Evolutionary conservation across 306 rosid genomes (phyloP), one percentile per base, ranked within the genome.

Genomic region (Crotalaria pallida): DNA sequence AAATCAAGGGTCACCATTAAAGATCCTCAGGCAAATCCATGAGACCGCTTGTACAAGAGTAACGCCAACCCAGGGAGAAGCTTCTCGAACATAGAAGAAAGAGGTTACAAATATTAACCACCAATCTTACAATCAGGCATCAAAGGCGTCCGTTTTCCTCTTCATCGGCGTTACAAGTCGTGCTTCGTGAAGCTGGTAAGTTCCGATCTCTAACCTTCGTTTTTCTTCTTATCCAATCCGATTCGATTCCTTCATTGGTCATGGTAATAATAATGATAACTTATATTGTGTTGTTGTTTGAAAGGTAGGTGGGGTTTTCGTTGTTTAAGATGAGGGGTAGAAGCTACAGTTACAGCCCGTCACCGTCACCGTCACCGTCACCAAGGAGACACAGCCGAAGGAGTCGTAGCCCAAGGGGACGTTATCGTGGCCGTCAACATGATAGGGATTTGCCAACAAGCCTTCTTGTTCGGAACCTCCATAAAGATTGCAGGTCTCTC

Each of bases 381-480:
- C 84, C 98, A 0, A 88, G 87, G 73, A 79, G 75, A 49, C 81
- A 88, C 55, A n/a, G 91, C 68, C 62, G 87, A 59, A 71, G 92
- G 50, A 61, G 74, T 13, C 87, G 84, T 41, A 87, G 92, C 76
- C 95, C 95, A 0, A 81, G 83, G 75, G 80, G 81, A 3, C 79
- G 80, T 2, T 76, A 82, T 21, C 65, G 92, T 61, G 78, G 86
- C 29, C 88, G 82, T n/a, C n/a, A n/a, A n/a, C n/a, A n/a, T 23
- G 86, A 69, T 36, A 78, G 84, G 77, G 91, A 91, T 67, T 79
- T 88, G 72, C 87, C 89, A 5, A 81, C 92, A 12, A 92, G 96
- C 73, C 98, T 89, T 36, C 80, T 92, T 49, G 98, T 92, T 55
- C 87, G 98, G 56, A 92, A 92, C 72, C 89, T 92, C 6, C 84